Percentiles rank a stretch among this genome's conserved stretches.
These are phyloP conservation scores for Pseudocercospora ulei DNA, from an alignment of 2,329 filamentous ascomycete genomes.

Conservation along the genomic window DNA sequence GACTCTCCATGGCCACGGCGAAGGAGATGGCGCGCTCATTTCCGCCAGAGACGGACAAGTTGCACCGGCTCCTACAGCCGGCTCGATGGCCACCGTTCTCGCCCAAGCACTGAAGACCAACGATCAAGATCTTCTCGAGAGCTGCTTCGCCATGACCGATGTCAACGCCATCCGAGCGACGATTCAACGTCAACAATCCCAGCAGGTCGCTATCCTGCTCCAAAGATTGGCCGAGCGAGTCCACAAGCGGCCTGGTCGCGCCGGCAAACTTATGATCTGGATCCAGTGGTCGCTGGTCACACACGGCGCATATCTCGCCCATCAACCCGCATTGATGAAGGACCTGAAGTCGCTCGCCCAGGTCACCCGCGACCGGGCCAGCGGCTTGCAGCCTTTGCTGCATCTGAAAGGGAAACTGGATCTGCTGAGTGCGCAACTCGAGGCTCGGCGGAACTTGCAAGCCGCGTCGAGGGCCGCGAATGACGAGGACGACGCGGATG, in stretches of 20 bases:
- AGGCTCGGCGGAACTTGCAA: slow-evolving; percentile 62
- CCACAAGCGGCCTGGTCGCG: slow-evolving; percentile 75
- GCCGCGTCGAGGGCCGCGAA: slow-evolving; percentile 40
- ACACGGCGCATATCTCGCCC: slow-evolving; percentile 82
- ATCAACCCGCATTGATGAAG: slow-evolving; percentile 71
- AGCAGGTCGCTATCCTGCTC: slow-evolving; percentile 67
- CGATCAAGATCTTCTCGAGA: slow-evolving; percentile 80
- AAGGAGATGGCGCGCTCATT: slow-evolving; percentile 43
- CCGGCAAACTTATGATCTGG: slow-evolving; percentile 85
- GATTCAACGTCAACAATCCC: slow-evolving; percentile 79
- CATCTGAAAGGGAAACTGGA: slow-evolving; percentile 91
- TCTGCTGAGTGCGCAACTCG: slow-evolving; percentile 83
- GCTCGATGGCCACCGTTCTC: slow-evolving; percentile 79
- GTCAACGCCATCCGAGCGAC: slow-evolving; percentile 70
- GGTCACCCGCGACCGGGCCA: slow-evolving; percentile 77
- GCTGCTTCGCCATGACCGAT: slow-evolving; percentile 75
- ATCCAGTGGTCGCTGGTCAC: slow-evolving; percentile 89
- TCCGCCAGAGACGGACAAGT: slow-evolving; percentile 30
- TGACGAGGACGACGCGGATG: slow-evolving; percentile 58
- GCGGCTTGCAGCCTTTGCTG: slow-evolving; percentile 69
- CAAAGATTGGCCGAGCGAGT: slow-evolving; percentile 78
- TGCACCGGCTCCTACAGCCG: slow-evolving; percentile 45
- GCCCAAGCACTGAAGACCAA: slow-evolving; percentile 88
- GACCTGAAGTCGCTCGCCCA: slow-evolving; percentile 70
- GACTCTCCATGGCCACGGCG: slow-evolving; percentile 34